Evolutionary conservation across 352 stramenopile species (phyloP).

Genomic region (Globisporangium cylindrosporum): DNA sequence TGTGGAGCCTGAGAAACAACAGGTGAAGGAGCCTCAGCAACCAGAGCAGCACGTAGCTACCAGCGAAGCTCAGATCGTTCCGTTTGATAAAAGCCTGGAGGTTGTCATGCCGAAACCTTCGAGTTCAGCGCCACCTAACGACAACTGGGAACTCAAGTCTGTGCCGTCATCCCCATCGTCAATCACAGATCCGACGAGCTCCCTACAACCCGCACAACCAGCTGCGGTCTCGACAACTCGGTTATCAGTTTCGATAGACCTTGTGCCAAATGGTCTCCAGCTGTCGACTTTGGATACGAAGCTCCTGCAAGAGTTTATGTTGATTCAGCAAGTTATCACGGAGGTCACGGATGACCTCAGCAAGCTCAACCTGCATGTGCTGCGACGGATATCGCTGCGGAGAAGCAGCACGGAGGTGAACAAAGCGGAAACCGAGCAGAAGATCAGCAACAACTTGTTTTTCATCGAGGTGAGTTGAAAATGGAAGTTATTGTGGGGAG

Average conservation of each 20-base stretch:
- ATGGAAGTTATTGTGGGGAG: neutral
- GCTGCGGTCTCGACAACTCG: neutral
- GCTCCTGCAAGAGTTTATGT: constrained; percentile 8
- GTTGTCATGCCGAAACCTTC: neutral
- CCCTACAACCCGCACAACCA: neutral
- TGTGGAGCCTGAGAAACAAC: neutral
- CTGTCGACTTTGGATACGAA: neutral
- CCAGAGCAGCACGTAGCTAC: neutral
- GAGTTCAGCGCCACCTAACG: neutral
- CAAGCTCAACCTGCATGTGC: constrained; percentile 4
- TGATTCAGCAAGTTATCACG: constrained; percentile 4
- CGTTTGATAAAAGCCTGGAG: neutral
- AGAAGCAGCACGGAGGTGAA: neutral
- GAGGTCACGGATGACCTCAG: constrained; percentile 4
- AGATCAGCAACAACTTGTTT: constrained; percentile 37
- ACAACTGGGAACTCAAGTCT: neutral
- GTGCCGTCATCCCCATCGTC: neutral
- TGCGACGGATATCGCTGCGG: constrained; percentile 12
- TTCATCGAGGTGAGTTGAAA: constrained; percentile 31
- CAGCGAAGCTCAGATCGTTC: neutral
- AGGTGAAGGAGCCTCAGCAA: neutral
- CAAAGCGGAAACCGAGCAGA: constrained; percentile 24
- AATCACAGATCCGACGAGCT: neutral
- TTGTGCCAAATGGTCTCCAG: neutral
- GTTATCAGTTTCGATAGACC: neutral